Evolutionary conservation across 768 basidiomycete genomes (phyloP).

Genomic region (Lactarius hengduanensis): DNA sequence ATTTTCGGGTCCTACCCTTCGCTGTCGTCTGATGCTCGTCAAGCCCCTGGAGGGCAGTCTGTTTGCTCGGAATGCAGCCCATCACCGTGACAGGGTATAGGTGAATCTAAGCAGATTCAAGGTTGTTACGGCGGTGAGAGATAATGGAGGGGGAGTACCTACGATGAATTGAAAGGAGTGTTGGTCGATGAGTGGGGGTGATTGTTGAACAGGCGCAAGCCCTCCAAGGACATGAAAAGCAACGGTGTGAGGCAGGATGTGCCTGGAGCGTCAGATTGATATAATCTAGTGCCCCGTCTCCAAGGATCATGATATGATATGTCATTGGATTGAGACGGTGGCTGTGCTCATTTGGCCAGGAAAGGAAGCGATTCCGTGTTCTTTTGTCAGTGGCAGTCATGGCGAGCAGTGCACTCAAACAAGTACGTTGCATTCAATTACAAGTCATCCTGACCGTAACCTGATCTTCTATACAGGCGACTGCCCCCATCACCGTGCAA

Average conservation of each 20-base stretch:
- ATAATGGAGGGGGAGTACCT: neutral
- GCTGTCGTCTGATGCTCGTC: slow-evolving; percentile 1
- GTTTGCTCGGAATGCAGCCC: slow-evolving; percentile 48
- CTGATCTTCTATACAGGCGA: slow-evolving; percentile 33
- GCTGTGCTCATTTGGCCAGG: slow-evolving; percentile 1
- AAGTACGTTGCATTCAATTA: slow-evolving; percentile 36
- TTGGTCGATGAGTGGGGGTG: neutral
- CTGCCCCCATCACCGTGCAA: slow-evolving; percentile 65
- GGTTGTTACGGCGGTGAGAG: neutral
- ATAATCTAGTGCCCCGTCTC: neutral
- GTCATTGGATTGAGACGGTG: neutral
- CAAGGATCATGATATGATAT: neutral
- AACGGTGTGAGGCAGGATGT: neutral
- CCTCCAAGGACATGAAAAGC: neutral
- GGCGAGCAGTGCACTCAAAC: slow-evolving; percentile 48
- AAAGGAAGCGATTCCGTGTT: neutral
- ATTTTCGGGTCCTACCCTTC: neutral
- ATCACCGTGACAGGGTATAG: slow-evolving; percentile 30
- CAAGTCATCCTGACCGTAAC: neutral
- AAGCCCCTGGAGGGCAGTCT: slow-evolving; percentile 26
- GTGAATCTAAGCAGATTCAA: neutral
- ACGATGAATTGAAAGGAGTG: slow-evolving; percentile 16
- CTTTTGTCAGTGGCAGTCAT: slow-evolving; percentile 31
- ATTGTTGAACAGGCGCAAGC: neutral
- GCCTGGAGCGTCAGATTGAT: slow-evolving; percentile 11